Base-by-base conservation (phyloP, 148 eudicot species). In the Rhododendron griersonianum region DNA sequence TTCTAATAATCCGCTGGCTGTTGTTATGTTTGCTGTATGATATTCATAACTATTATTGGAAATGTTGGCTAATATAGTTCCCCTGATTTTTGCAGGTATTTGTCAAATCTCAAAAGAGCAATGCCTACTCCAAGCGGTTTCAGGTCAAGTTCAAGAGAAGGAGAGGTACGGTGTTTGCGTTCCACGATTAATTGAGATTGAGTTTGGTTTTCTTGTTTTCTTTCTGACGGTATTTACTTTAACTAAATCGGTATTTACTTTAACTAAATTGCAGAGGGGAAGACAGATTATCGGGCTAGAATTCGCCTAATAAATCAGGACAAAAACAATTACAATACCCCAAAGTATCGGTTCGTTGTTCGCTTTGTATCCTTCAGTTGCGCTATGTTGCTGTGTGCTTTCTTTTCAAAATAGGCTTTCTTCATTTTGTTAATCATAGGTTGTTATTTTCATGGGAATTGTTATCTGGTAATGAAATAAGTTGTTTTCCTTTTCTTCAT, bases 321-420 rank as follows among this genome's bases (percentile, higher is more conserved):
- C 88, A 95, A 95, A 89, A 95, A 95, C 93, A 95, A 95, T 84
- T 95, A 95, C 90, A 94, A 95, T 90, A 95, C 98, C 30, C 98
- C 98, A 0, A 95, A 95, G 82, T 95, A 91, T 76, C 96, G 96
- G 2, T 93, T 83, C 87, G 95, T 94, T 80, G 96, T 94, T 47
- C 91, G 98, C 86, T 95, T 95, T 89, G 94, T 93, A 93, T 90
- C 92, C 93, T 87, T 91, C 21, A 21, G 53, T 1, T 47, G 5
- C 5, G 16, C 23, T 48, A 2, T 51, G 11, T 55, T 50, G 11
- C 14, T 2, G 23, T 11, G 9, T 21, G 28, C 80, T 45, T 28
- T 35, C 39, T 23, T 65, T 37, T 6, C 8, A 71, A 23, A 65
- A 8, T 59, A 47, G 4, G 2, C 14, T 47, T 53, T 67, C 19